Evolutionary conservation across 768 basidiomycete species (phyloP).

Genomic region (Hericium rajendrae): DNA sequence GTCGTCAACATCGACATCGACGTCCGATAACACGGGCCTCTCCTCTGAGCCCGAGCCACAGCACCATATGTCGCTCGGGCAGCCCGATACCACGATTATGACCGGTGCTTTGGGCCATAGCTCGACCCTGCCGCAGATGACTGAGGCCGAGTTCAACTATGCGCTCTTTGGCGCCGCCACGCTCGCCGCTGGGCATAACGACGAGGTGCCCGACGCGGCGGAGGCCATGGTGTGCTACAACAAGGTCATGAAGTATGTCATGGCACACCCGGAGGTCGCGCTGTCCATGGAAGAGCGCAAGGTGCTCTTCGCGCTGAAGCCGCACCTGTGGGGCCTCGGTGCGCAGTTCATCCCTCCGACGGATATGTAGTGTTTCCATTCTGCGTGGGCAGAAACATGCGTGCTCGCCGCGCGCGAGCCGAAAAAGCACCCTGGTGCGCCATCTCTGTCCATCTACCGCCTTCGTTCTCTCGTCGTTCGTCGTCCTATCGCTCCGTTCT

Average conservation of each 20-base stretch:
- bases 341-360: background rate
- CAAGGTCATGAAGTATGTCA: background rate
- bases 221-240: background rate
- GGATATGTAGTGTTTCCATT: background rate
- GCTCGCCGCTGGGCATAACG: background rate
- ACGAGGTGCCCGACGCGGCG: background rate
- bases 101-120: background rate
- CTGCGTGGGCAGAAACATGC: background rate
- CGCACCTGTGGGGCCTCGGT: background rate
- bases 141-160: constrained; percentile 21
- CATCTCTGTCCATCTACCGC: background rate
- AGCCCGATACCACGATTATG: constrained; percentile 24
- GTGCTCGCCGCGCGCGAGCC: too few species aligned
- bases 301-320: background rate
- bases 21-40: background rate
- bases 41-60: background rate
- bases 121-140: constrained; percentile 8
- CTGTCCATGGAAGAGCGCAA: background rate
- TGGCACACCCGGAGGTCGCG: background rate
- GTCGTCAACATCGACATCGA: background rate
- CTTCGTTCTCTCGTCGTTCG: background rate
- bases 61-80: background rate
- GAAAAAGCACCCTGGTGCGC: background rate
- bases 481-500: background rate
- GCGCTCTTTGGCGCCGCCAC: background rate